Conservation (phyloP, 2,329 filamentous ascomycete species). For the Pseudocercospora pini-densiflorae region DNA sequence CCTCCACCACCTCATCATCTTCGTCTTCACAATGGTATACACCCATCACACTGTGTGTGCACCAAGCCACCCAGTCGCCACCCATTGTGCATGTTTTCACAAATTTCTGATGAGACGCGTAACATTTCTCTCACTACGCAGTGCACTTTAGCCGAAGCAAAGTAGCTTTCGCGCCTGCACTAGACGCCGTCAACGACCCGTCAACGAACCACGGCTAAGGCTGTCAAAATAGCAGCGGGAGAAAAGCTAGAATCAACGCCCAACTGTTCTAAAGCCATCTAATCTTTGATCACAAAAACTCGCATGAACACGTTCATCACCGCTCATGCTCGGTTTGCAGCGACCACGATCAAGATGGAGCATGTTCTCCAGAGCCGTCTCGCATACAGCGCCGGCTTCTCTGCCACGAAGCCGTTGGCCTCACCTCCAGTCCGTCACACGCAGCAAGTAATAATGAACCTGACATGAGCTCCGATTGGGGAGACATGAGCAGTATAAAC, state of each 20-base stretch:
- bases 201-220: slow-evolving; percentile 1
- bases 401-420: slow-evolving; percentile 9
- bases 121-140: not conserved
- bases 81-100: not conserved
- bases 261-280: not conserved
- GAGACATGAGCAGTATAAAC: not conserved
- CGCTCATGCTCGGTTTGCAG: slow-evolving; percentile 4
- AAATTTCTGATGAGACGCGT: not conserved
- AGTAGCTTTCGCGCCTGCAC: slow-evolving; percentile 7
- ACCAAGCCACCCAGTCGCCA: not conserved
- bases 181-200: slow-evolving; percentile 4
- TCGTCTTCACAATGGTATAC: not conserved
- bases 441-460: not conserved
- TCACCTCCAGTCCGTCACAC: slow-evolving; percentile 3
- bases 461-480: not conserved
- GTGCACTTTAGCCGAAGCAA: slow-evolving; percentile 7
- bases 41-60: not conserved
- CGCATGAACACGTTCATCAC: slow-evolving; percentile 5
- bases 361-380: not conserved
- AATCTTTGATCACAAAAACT: not conserved
- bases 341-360: not conserved
- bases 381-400: slow-evolving; percentile 5
- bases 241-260: not conserved
- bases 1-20: not conserved
- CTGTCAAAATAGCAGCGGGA: slow-evolving; percentile 5